Evolutionary conservation across 192 early-diverging fungal genomes (phyloP), one percentile per base, ranked within the genome.

Genomic region (Funneliformis mosseae): DNA sequence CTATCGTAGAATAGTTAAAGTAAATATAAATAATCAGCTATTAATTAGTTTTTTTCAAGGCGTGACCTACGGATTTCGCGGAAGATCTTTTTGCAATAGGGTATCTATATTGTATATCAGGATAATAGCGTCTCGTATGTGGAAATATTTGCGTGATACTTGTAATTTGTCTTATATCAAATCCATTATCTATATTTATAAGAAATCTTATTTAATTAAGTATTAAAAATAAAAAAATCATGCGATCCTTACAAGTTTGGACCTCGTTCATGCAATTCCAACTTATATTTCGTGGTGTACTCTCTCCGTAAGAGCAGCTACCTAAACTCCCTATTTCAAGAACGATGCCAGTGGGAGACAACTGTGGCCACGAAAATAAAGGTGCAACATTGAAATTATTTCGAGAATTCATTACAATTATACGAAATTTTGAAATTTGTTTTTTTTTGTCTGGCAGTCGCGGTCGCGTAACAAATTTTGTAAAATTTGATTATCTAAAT

Each of bases 91-190:
- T 28, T 43, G 50, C 39, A 4, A 18, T n/a, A 7, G 21, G 12
- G 14, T 28, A 46, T 64, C 41, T 16, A 5, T 21, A 27, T 14
- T 4, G 6, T 27, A 14, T 8, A 23, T 21, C 11, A 55, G 41
- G 76, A 27, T 16, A 11, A 38, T 77, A 63, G 4, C 55, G 78
- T 42, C 78, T 68, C 18, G 78, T 79, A 16, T 59, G 67, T 11
- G 78, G 78, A 79, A 79, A 79, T 5, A 59, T 6, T 43, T 79
- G 78, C 0, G n/a, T 39, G 11, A 79, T 6, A n/a, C 21, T 55
- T 18, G 50, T 55, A 21, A 55, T 18, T 6, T 55, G 50, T 21
- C 7, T 16, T 21, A 55, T 55, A 55, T 55, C 50, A 55, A 55
- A 55, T 7, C 50, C 50, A 1, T 16, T 11, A 16, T 21, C 50